These are phyloP conservation scores for Fusarium multiceps DNA, from an alignment of 2,329 filamentous ascomycete genomes.

Conservation along the genomic window DNA sequence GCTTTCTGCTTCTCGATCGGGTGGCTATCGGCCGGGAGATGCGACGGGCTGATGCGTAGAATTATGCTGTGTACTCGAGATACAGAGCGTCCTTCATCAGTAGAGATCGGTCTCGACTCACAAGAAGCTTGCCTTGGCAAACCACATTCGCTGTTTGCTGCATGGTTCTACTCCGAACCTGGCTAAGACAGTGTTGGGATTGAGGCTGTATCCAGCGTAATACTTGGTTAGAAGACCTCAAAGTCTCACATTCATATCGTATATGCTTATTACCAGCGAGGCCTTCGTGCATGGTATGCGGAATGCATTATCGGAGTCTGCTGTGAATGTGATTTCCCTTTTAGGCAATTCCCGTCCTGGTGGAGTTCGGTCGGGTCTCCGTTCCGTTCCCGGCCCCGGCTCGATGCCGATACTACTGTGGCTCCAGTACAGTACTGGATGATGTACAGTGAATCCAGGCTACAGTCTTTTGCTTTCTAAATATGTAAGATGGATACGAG, in stretches of 20 bases:
- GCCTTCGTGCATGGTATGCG: conserved; percentile 3
- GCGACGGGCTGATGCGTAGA: conserved; percentile 5
- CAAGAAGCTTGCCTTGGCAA: not conserved
- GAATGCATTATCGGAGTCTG: not conserved
- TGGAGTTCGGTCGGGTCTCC: conserved; percentile 19
- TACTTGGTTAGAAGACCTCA: not conserved
- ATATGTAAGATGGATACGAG: not conserved
- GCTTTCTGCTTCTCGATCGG: conserved; percentile 8
- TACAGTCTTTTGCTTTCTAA: not conserved
- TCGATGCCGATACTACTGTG: conserved; percentile 3
- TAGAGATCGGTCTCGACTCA: conserved; percentile 14
- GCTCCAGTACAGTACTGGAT: not conserved
- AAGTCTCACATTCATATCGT: conserved; percentile 1
- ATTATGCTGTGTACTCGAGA: conserved; percentile 15
- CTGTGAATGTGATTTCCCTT: conserved; percentile 21
- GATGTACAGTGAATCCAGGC: not conserved
- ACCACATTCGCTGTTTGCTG: conserved; percentile 2
- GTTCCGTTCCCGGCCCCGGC: conserved; percentile 23
- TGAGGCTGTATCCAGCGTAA: not conserved
- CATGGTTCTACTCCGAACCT: not conserved
- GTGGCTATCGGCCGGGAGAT: conserved; percentile 1
- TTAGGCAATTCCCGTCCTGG: conserved; percentile 24
- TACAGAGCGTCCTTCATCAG: not conserved
- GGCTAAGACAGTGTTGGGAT: not conserved
- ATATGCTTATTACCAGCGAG: conserved; percentile 1